Conservation (phyloP, 495 filamentous ascomycete genomes). For the Aspergillus kassunensis region DNA sequence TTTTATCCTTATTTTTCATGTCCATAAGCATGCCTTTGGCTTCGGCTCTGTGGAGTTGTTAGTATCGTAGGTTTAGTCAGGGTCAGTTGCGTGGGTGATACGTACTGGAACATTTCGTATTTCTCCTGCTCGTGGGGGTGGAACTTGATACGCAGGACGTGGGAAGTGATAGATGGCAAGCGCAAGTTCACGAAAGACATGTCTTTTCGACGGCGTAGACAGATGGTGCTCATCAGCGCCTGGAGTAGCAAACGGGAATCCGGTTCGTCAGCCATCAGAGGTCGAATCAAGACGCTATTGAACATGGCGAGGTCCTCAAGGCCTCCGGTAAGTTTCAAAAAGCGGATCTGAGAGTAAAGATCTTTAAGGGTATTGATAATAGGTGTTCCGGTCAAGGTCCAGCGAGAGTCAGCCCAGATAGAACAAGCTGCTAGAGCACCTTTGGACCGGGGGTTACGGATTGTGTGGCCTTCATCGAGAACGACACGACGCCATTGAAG, state of each 20-base stretch:
- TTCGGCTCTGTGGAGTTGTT: slow-evolving; percentile 49
- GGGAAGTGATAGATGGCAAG: slow-evolving; percentile 74
- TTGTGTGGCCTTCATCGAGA: slow-evolving; percentile 83
- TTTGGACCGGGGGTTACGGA: slow-evolving; percentile 75
- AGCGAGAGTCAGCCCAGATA: slow-evolving; percentile 68
- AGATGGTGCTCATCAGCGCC: slow-evolving; percentile 75
- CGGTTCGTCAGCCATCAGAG: slow-evolving; percentile 56
- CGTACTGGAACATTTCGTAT: slow-evolving; percentile 70
- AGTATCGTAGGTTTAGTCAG: slow-evolving; percentile 5
- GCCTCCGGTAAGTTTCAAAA: slow-evolving; percentile 73
- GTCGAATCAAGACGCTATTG: slow-evolving; percentile 68
- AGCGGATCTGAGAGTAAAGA: slow-evolving; percentile 75
- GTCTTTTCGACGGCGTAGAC: slow-evolving; percentile 78
- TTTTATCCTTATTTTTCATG: slow-evolving; percentile 48
- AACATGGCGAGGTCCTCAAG: slow-evolving; percentile 73
- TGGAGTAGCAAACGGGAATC: slow-evolving; percentile 65
- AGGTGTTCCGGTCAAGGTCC: slow-evolving; percentile 79
- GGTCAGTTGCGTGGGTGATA: slow-evolving; percentile 2
- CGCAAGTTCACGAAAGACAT: slow-evolving; percentile 86
- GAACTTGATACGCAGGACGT: slow-evolving; percentile 75
- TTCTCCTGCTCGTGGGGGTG: slow-evolving; percentile 70
- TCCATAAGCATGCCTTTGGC: slow-evolving; percentile 67
- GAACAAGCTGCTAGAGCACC: slow-evolving; percentile 61
- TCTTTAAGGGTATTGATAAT: slow-evolving; percentile 79
- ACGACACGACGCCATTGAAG: slow-evolving; percentile 77